Base-by-base conservation (phyloP, 2,329 filamentous ascomycete genomes). In the Alternaria ventricosa region DNA sequence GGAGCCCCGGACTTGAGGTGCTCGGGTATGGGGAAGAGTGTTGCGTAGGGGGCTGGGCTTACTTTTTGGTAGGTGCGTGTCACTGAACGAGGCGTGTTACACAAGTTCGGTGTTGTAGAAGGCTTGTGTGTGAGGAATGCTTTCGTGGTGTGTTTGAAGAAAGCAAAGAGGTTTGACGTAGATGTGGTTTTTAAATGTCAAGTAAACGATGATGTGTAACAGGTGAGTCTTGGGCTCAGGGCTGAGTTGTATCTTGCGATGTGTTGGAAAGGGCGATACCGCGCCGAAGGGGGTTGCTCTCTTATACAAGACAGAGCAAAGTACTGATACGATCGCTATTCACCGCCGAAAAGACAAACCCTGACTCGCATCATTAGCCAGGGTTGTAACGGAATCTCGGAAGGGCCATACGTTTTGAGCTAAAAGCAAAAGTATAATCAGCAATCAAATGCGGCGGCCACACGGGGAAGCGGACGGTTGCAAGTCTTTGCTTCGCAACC, bases 41-140 rank as follows among this genome's bases (percentile, higher is more conserved):
- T 71, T 75, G 71, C 66, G 71, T 58, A 65, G 6, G 71, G 70
- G 75, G 74, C 71, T 74, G 72, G 76, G n/a, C 76, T 69, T 75
- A 69, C 66, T 70, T 66, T 68, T 70, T 61, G 44, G 63, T 64
- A 61, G 61, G 66, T 59, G 61, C 50, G 45, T 65, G 64, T 57
- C 30, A 65, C 63, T 50, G 46, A 60, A 46, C 45, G 60, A 61
- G 61, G 51, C 65, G 43, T 68, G 70, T 63, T 70, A 69, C 69
- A 63, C 55, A 50, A 57, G 50, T 15, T 53, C 43, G 28, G 41
- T 57, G 41, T 36, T 54, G 41, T 56, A 57, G 65, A 65, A 65
- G 64, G 57, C 68, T 63, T 30, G 46, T 61, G 45, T 69, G 66
- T 58, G 60, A 61, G 63, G 64, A 65, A 50, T 57, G 46, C 23